Base-by-base conservation (phyloP, 148 eudicot genomes). In the Rheum nobile region DNA sequence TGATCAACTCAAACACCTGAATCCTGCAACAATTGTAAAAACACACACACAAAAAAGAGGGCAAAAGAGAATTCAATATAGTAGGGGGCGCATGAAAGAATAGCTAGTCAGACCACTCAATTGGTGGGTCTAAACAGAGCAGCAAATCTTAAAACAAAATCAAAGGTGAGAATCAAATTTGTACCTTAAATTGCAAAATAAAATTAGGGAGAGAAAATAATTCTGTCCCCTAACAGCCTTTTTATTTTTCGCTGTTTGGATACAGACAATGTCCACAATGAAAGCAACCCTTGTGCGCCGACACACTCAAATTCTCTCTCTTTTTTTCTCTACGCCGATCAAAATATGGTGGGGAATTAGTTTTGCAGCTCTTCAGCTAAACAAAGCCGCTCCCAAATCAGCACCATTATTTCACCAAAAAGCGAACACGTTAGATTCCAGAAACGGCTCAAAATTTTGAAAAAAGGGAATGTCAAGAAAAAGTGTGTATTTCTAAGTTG, bases 251-350 rank as follows among this genome's bases (percentile, higher is more conserved):
- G 67, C 50, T 31, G 71, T 71, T 55, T 69, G 35, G 54, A 80
- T 72, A 83, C 76, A 76, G 80, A 87, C 67, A 61, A 80, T 83
- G 82, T 82, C 86, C 81, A 83, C 83, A 79, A 28, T 82, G 81
- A 69, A 82, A 85, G 83, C 75, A 84, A 82, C 82, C 80, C 74
- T 32, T 75, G 24, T 41, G 75, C 84, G 84, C 91, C 91, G 89
- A 88, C 89, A 82, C 80, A 44, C 70, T 38, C 74, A 78, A 67
- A 74, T 52, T 42, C 35, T 61, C 72, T 32, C 37, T 24, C 35
- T n/a, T 43, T 43, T n/a, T 43, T 43, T 43, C 47, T 14, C 47
- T 10, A 17, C 54, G 3, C 22, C 34, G 32, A 39, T 71, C 22
- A 32, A 71, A 67, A 75, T 28, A 38, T 57, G 65, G 65, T 57